A percentile compares a stretch with the other conserved stretches of the same genome.
Conservation (phyloP, 2,329 filamentous ascomycete species). For the Colletotrichum melonis region DNA sequence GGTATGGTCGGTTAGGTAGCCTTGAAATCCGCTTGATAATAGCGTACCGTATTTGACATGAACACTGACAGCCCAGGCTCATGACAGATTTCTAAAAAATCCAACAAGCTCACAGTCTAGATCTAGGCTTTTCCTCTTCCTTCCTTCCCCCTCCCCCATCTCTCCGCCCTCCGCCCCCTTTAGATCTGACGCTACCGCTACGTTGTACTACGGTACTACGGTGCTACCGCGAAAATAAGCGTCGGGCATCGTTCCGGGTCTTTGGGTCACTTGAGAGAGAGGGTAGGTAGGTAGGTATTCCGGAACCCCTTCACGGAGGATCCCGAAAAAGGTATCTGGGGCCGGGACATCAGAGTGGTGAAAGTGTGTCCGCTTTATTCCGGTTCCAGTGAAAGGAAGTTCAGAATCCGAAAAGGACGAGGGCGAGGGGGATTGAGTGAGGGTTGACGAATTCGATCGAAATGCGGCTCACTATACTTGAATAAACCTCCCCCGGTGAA, state of each 20-base stretch:
- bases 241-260: not conserved
- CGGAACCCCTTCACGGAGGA: not conserved
- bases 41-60: not conserved
- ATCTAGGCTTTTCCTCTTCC: not conserved
- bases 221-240: not conserved
- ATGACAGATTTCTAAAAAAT: too few species aligned
- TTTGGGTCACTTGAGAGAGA: not conserved
- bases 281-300: not conserved
- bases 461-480: not conserved
- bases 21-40: not conserved
- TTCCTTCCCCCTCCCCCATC: too few species aligned
- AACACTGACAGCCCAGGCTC: not conserved
- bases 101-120: not conserved
- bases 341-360: too few species aligned
- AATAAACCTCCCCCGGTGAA: too few species aligned
- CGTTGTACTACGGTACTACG: too few species aligned
- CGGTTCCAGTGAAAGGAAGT: not conserved
- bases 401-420: not conserved
- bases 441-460: not conserved
- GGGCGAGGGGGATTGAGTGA: too few species aligned
- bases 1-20: not conserved
- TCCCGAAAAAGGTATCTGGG: not conserved
- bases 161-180: not conserved
- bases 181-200: not conserved
- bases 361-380: too few species aligned